These are phyloP conservation scores for Metschnikowia matae DNA, from an alignment of 805 yeast genomes.

Conservation along the genomic window DNA sequence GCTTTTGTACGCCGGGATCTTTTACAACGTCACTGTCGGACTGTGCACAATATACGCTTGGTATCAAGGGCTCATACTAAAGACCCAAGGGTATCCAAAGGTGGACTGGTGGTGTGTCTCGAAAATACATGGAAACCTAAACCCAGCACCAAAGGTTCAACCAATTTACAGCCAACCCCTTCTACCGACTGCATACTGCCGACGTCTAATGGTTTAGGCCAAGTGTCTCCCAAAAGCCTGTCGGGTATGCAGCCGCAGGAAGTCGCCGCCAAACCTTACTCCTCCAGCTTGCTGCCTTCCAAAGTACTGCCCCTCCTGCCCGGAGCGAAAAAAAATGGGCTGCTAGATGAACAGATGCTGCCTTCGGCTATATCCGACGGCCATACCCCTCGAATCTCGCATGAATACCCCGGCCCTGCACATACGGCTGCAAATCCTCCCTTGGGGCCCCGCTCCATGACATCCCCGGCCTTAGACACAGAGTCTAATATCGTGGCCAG, in stretches of 20 bases:
- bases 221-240: background rate
- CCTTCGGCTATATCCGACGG: background rate
- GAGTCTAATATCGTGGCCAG: slow-evolving; percentile 9
- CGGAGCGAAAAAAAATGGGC: background rate
- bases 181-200: background rate
- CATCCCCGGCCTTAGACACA: background rate
- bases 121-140: background rate
- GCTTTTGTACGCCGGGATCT: slow-evolving; percentile 76
- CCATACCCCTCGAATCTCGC: background rate
- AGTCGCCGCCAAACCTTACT: background rate
- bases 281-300: background rate
- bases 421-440: background rate
- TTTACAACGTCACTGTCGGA: slow-evolving; percentile 70
- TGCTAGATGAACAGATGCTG: background rate
- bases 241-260: background rate
- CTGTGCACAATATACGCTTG: slow-evolving; percentile 54
- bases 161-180: background rate
- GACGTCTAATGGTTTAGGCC: background rate
- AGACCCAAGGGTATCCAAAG: background rate
- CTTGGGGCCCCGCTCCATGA: background rate
- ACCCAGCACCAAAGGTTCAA: background rate
- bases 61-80: slow-evolving; percentile 5
- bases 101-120: slow-evolving; percentile 2
- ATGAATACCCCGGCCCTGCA: background rate
- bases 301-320: background rate